phyloP scores from a whole-genome alignment of 192 early-diverging fungal genomes.

The Coemansia sp. region DNA sequence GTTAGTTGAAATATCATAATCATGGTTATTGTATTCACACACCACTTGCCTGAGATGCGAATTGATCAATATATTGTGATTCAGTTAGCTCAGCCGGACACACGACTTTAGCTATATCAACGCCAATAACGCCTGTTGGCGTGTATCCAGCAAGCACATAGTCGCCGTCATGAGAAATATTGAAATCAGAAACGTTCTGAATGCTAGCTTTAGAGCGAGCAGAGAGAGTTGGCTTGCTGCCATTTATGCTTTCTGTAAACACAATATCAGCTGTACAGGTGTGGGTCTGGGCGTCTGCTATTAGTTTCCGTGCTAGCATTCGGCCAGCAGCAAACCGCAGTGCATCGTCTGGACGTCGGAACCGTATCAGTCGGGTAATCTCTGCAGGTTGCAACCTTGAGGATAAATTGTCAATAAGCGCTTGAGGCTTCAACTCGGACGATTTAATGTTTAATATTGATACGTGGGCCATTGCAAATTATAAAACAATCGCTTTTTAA shows the following conservation, averaged over 20 bases:
- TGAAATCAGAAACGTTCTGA: conserved; percentile 25
- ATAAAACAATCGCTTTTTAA: background rate
- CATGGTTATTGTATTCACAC: too few relatives aligned
- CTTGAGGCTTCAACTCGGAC: background rate
- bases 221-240: conserved; percentile 27
- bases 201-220: background rate
- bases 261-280: background rate
- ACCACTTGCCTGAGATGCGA: conserved; percentile 23
- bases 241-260: conserved; percentile 8
- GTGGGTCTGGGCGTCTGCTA: background rate
- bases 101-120: conserved; percentile 28
- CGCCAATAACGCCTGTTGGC: conserved; percentile 16
- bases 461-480: background rate
- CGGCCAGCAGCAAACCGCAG: conserved; percentile 36
- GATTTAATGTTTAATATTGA: background rate
- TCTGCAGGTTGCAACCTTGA: background rate
- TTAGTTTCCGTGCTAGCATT: conserved; percentile 8
- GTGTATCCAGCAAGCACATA: conserved; percentile 35
- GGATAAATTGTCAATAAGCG: background rate
- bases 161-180: conserved; percentile 46
- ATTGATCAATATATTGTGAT: conserved; percentile 26
- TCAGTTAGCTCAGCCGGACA: conserved; percentile 19
- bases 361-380: conserved; percentile 3
- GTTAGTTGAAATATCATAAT: background rate
- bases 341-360: conserved; percentile 11